Conservation (phyloP, 179 eudicot genomes). For the Camellia oleifera region DNA sequence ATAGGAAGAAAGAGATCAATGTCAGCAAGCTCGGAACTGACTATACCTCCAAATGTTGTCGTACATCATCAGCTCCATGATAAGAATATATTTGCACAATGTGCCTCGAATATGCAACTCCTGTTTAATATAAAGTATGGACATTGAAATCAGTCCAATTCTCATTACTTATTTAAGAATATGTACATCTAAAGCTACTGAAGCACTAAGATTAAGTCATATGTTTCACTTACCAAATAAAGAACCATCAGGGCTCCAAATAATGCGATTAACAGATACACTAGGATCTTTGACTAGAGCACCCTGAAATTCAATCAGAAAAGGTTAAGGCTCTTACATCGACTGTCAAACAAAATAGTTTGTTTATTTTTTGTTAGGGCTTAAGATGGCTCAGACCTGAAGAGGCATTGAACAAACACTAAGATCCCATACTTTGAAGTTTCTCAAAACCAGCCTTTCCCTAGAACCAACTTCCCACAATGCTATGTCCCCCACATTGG, state of each 20-base stretch:
- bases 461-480: constrained; percentile 84
- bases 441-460: constrained; percentile 59
- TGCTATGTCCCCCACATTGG: constrained; percentile 77
- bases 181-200: background rate
- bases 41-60: constrained; percentile 81
- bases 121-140: constrained; percentile 31
- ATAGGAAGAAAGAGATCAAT: too few relatives aligned
- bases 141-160: background rate
- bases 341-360: background rate
- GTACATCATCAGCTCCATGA: constrained; percentile 64
- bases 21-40: background rate
- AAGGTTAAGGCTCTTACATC: background rate
- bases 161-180: too few relatives aligned
- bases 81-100: constrained; percentile 85
- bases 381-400: constrained; percentile 48
- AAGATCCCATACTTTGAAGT: constrained; percentile 90
- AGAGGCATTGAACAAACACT: constrained; percentile 65
- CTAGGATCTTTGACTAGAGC: constrained; percentile 71
- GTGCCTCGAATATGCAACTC: constrained; percentile 90
- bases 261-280: constrained; percentile 81
- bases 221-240: constrained; percentile 57
- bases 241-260: constrained; percentile 95
- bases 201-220: background rate
- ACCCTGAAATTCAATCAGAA: constrained; percentile 41
- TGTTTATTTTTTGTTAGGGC: background rate